These are phyloP conservation scores for Passalora sequoiae DNA, from an alignment of 2,329 filamentous ascomycete genomes.

Conservation along the genomic window DNA sequence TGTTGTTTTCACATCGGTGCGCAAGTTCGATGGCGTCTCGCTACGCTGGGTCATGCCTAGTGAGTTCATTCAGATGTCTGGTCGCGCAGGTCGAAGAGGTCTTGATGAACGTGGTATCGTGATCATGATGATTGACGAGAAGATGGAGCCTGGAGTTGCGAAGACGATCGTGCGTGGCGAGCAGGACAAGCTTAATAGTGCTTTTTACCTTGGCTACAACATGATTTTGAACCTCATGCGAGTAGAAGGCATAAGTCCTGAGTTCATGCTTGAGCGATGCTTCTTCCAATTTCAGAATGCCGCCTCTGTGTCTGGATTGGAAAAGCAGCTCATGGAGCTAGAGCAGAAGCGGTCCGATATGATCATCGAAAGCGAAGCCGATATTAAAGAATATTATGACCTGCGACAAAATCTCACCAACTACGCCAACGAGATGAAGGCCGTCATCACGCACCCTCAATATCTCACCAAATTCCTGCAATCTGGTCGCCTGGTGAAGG, in stretches of 20 bases:
- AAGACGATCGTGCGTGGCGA: conserved; percentile 94
- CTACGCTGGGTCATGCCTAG: conserved; percentile 83
- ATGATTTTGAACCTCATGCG: conserved; percentile 96
- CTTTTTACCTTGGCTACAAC: conserved; percentile 97
- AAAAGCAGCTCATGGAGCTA: conserved; percentile 74
- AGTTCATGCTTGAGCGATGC: conserved; percentile 97
- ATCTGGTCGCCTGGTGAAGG: conserved; percentile 77
- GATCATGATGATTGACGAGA: conserved; percentile 98
- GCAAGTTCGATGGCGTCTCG: conserved; percentile 83
- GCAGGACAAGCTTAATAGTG: conserved; percentile 94
- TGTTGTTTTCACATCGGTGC: conserved; percentile 95
- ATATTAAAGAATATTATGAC: conserved; percentile 90
- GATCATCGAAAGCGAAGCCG: conserved; percentile 76
- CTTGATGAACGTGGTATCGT: conserved; percentile 97
- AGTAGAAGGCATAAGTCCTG: conserved; percentile 98
- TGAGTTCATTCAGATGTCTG: conserved; percentile 98
- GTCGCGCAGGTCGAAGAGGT: conserved; percentile 90
- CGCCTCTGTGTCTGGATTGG: conserved; percentile 74
- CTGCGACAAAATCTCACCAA: conserved; percentile 76
- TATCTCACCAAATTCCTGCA: conserved; percentile 82
- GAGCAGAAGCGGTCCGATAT: conserved; percentile 70
- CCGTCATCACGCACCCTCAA: conserved; percentile 85
- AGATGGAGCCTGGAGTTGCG: conserved; percentile 89
- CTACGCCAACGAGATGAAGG: conserved; percentile 83
- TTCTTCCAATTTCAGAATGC: conserved; percentile 99